Conservation (phyloP, 345 rosid genomes). For the Eucalyptus sp. region DNA sequence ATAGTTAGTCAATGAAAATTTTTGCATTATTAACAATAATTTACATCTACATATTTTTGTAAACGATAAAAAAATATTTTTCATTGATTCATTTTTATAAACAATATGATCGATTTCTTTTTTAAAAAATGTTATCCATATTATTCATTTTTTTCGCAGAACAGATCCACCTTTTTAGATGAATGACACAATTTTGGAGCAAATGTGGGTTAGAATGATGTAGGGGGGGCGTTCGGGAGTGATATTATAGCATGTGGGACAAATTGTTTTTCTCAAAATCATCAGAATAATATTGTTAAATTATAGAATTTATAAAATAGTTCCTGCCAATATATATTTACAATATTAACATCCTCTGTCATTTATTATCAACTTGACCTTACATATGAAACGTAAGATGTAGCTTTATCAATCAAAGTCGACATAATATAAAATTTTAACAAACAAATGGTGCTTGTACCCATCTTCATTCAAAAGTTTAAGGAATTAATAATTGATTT, state of each 20-base stretch:
- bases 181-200: background rate
- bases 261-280: background rate
- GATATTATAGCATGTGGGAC: background rate
- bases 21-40: background rate
- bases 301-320: background rate
- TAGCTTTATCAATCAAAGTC: background rate
- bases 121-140: background rate
- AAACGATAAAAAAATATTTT: background rate
- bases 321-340: background rate
- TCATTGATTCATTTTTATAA: background rate
- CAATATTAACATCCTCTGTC: background rate
- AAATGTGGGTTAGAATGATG: background rate
- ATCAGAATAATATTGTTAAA: background rate
- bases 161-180: background rate
- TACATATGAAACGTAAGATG: background rate
- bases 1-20: background rate
- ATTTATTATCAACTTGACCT: background rate
- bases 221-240: background rate
- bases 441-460: background rate
- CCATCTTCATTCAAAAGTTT: background rate
- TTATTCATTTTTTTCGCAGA: background rate
- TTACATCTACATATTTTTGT: background rate
- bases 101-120: fast-evolving
- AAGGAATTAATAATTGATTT: background rate
- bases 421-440: background rate